Evolutionary conservation across 768 basidiomycete species (phyloP), one percentile per base, ranked within the genome.

Genomic region (Psilocybe sp.): DNA sequence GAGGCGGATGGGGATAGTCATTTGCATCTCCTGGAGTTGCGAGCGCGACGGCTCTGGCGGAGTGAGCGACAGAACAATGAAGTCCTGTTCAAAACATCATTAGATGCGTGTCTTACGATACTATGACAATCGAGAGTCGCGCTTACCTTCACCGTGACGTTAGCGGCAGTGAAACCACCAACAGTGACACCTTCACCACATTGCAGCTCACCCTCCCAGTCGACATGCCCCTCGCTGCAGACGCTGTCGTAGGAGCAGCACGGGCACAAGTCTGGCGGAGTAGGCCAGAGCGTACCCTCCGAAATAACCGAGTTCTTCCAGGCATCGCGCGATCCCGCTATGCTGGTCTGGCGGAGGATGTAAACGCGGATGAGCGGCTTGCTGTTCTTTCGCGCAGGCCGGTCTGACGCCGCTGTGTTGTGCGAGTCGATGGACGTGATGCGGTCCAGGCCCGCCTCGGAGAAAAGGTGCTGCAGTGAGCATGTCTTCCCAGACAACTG

Each of bases 151-250:
- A 77, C 70, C 13, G 65, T 53, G 3, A 83, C 62, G 37, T 72
- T 69, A 11, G 63, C 72, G 1, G 75, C 71, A 28, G 47, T 58
- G 64, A 86, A 86, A 8, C 77, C 67, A 20, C 77, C 76, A 38
- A 69, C 67, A 0, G 61, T 64, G 38, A 75, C 62, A 37, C 74
- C 66, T n/a, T 68, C 58, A 11, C 62, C 55, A 39, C 70, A 48
- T 4, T 40, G 36, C 14, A 85, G 52, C 48, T 78, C 74, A 11
- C 84, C 85, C 52, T 80, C 80, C 77, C 84, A 88, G 54, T 86
- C 83, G 2, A 86, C 64, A 53, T 75, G 68, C 32, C 71, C 72
- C 42, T 70, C 65, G 18, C 59, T 55, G 39, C 62, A 65, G 58
- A 56, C 49, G 53, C 49, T 31, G 53, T 50, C 28, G 52, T 55